These are phyloP conservation scores for Gelatoporia subvermispora DNA, from an alignment of 768 basidiomycete species.

Conservation along the genomic window DNA sequence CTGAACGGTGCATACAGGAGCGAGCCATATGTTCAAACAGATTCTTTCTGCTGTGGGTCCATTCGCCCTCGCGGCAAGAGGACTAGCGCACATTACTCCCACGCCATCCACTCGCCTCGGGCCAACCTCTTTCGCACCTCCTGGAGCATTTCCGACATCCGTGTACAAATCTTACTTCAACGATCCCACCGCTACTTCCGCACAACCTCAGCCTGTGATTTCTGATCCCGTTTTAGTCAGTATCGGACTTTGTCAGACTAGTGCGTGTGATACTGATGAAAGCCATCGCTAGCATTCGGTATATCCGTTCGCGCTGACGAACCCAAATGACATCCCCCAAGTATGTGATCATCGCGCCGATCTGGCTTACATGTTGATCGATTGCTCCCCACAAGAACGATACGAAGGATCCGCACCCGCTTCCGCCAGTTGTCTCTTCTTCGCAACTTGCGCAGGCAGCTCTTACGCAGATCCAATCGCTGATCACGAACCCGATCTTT, in stretches of 20 bases:
- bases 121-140: conserved; percentile 46
- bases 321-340: conserved; percentile 52
- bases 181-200: conserved; percentile 60
- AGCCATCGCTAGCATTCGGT: conserved; percentile 38
- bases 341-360: conserved; percentile 14
- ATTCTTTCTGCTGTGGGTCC: too few relatives aligned
- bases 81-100: too few relatives aligned
- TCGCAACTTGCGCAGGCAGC: conserved; percentile 44
- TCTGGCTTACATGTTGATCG: background rate
- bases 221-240: conserved; percentile 61
- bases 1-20: too few relatives aligned
- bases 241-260: background rate
- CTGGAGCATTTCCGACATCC: conserved; percentile 60
- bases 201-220: conserved; percentile 67
- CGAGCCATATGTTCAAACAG: too few relatives aligned
- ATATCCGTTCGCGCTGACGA: conserved; percentile 53
- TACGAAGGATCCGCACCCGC: conserved; percentile 54
- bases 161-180: conserved; percentile 61
- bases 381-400: conserved; percentile 34
- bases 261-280: too few relatives aligned
- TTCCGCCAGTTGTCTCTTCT: conserved; percentile 50
- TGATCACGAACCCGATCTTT: conserved; percentile 47
- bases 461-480: conserved; percentile 48
- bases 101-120: conserved; percentile 6
- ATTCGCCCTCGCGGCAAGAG: too few relatives aligned